Conservation (phyloP, 208 protist species). For the Acanthamoeba divionensis region DNA sequence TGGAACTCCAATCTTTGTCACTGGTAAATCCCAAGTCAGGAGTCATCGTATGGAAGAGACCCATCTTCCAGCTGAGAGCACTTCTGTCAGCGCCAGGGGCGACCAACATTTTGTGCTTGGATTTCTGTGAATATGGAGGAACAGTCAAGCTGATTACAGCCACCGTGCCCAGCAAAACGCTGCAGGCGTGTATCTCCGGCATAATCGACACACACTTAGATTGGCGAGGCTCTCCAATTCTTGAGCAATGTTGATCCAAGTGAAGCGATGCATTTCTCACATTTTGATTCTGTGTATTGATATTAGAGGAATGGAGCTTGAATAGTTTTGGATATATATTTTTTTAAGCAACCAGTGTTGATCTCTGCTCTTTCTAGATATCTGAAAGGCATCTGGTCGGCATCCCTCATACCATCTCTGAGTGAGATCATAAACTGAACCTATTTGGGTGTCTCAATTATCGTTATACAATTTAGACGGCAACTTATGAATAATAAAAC, state of each 20-base stretch:
- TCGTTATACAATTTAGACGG: no score
- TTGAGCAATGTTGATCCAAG: no score
- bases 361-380: background rate
- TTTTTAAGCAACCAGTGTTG: background rate
- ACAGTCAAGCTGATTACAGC: background rate
- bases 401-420: no score
- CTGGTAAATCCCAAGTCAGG: background rate
- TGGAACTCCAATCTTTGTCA: background rate
- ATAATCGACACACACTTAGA: background rate
- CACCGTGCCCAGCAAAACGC: background rate
- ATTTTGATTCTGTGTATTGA: no score
- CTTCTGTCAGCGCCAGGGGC: background rate
- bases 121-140: conserved; percentile 17
- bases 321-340: no score
- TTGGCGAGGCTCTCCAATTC: background rate
- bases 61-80: background rate
- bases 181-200: background rate
- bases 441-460: no score
- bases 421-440: no score
- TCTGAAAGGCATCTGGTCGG: background rate
- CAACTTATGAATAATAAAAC: no score
- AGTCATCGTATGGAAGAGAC: background rate
- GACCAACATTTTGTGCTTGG: background rate
- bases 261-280: no score
- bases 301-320: no score